A percentile compares a stretch with the other conserved stretches of the same genome.
These are phyloP conservation scores for Aegle marmelos DNA, from an alignment of 345 rosid species.

Conservation along the genomic window DNA sequence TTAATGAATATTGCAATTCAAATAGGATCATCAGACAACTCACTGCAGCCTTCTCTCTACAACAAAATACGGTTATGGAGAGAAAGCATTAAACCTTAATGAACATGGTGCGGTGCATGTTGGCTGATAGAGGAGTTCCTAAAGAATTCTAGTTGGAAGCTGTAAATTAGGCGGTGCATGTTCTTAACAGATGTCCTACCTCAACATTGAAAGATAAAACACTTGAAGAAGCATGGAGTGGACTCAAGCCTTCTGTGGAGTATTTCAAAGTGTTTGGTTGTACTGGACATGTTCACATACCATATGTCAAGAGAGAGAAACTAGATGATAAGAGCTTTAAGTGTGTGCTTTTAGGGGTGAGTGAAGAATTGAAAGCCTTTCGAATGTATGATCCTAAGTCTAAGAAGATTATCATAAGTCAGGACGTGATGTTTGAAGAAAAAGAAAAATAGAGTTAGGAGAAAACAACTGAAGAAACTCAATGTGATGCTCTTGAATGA, in stretches of 20 bases:
- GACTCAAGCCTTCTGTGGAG: not conserved
- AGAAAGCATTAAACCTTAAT: not conserved
- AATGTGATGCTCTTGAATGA: no score
- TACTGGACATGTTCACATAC: not conserved
- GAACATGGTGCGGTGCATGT: not conserved
- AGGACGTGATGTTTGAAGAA: not conserved
- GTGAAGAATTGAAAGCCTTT: not conserved
- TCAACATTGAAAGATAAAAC: not conserved
- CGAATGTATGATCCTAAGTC: not conserved
- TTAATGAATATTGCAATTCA: not conserved
- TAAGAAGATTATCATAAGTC: not conserved
- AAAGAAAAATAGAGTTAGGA: not conserved
- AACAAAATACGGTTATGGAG: not conserved
- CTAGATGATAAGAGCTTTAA: not conserved
- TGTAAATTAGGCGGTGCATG: not conserved
- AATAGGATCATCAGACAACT: not conserved
- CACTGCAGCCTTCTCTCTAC: not conserved
- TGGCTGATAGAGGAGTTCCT: not conserved
- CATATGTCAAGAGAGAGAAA: not conserved
- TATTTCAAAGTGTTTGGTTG: not conserved
- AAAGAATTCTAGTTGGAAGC: not conserved
- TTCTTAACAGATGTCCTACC: not conserved
- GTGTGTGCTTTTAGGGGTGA: not conserved
- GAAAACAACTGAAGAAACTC: not conserved
- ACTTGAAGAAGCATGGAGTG: not conserved